Evolutionary conservation across 192 early-diverging fungal genomes (phyloP).

Genomic region (Backusella australiensis): DNA sequence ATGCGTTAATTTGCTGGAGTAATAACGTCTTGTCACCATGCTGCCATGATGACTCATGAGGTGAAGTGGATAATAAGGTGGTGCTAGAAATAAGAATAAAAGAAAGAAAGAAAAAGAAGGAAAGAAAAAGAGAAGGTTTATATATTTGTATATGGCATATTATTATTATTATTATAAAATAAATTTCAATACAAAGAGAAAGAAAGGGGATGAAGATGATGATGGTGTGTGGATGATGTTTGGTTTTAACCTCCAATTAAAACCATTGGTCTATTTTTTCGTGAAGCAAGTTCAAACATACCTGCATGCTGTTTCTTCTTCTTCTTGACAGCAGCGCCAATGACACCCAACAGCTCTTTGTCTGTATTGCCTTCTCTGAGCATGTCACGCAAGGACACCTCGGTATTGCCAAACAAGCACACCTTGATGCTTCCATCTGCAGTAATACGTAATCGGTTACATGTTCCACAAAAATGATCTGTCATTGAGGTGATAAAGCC

Average conservation of each 20-base stretch:
- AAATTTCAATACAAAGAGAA: not conserved
- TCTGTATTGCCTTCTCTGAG: conserved; percentile 65
- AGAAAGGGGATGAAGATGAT: not conserved
- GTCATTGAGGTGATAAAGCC: conserved; percentile 99
- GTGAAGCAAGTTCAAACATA: conserved; percentile 74
- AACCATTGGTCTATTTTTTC: conserved; percentile 94
- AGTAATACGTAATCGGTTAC: conserved; percentile 89
- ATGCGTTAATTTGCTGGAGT: conserved; percentile 60
- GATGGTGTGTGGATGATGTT: not conserved
- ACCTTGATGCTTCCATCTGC: conserved; percentile 94
- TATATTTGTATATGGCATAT: not conserved
- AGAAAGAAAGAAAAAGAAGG: not conserved
- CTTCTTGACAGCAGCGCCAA: conserved; percentile 76
- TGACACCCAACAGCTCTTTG: conserved; percentile 65
- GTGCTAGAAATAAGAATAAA: not conserved
- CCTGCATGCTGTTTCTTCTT: conserved; percentile 97
- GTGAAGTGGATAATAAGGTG: not conserved
- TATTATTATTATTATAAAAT: not conserved
- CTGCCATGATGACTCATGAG: not conserved
- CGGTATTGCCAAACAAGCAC: conserved; percentile 92
- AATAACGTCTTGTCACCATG: not conserved
- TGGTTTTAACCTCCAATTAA: conserved; percentile 80
- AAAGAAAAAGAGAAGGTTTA: not conserved
- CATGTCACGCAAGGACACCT: conserved; percentile 82
- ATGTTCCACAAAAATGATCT: conserved; percentile 94